phyloP scores from a whole-genome alignment of 768 basidiomycete genomes.

The Kwoniella sp. region DNA sequence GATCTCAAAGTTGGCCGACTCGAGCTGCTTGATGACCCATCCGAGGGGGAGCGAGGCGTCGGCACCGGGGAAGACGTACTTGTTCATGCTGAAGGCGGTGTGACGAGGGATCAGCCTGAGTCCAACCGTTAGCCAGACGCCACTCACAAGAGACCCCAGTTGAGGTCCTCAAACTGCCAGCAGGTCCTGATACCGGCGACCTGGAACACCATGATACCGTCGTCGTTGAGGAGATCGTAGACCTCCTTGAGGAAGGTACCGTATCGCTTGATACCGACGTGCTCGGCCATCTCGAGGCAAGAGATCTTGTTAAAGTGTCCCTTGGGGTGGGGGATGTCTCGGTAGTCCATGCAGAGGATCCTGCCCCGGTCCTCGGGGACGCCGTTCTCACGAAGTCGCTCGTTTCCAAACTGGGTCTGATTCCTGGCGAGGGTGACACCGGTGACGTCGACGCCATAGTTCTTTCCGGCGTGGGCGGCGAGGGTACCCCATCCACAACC shows the following conservation, averaged over 20 bases:
- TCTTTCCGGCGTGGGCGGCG: conserved; percentile 89
- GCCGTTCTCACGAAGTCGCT: conserved; percentile 76
- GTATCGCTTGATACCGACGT: conserved; percentile 93
- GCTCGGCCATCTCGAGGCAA: conserved; percentile 97
- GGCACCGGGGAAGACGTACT: conserved; percentile 94
- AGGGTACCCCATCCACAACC: conserved; percentile 91
- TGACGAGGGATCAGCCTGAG: not conserved
- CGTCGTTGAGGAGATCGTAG: conserved; percentile 87
- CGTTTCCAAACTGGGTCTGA: conserved; percentile 87
- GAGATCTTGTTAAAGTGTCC: conserved; percentile 90
- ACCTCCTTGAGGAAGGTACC: conserved; percentile 81
- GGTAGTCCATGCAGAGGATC: conserved; percentile 88
- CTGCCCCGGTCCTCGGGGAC: conserved; percentile 69
- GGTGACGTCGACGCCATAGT: conserved; percentile 92
- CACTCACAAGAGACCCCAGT: conserved; percentile 61
- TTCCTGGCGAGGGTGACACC: conserved; percentile 87
- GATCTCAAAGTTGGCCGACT: conserved; percentile 89
- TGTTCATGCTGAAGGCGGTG: conserved; percentile 49
- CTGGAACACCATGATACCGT: conserved; percentile 90
- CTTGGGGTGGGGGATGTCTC: conserved; percentile 71
- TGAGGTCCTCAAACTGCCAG: conserved; percentile 99
- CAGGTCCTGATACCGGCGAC: conserved; percentile 90
- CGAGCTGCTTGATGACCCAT: conserved; percentile 76
- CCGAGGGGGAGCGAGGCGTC: conserved; percentile 93
- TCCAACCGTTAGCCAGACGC: no score